Evolutionary conservation across 768 basidiomycete species (phyloP), one percentile per base, ranked within the genome.

Genomic region (Gyrodon lividus): DNA sequence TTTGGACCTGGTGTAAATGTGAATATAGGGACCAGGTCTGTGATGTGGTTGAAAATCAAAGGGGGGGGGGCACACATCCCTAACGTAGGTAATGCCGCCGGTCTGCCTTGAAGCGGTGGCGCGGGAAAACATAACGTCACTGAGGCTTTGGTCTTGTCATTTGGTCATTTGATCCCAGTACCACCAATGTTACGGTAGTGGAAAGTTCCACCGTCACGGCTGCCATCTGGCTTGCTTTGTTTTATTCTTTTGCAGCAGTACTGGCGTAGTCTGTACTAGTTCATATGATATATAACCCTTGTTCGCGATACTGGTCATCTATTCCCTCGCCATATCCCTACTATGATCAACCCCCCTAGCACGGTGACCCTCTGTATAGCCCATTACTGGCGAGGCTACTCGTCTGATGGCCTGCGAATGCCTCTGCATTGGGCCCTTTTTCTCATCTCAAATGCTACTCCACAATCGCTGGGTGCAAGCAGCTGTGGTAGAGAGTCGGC

Each of bases 341-440:
- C 10, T 58, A 68, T 68, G 62, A 56, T 50, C 16, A 51, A 55
- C 39, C 51, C 43, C 0, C 52, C 51, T 8, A 51, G 48, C 52
- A 61, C 64, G 24, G 50, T 65, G 42, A 57, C 61, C 0, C 51
- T 67, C 41, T 69, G 62, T 44, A 56, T 65, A 20, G 67, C 67
- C 6, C 67, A 69, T 26, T 67, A 67, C 46, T 62, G 62, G 62
- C 67, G 67, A 6, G 61, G 61, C 6, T 48, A 56, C 19, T n/a
- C 55, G 4, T 38, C 35, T 2, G 56, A 64, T 35, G 61, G 65
- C 39, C 57, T 64, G 38, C 49, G 54, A 17, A 24, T 56, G 17
- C 64, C 65, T 26, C 65, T 69, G 23, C 67, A 69, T 33, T 65
- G 62, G 64, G 65, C 64, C 24, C 60, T 68, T 51, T 66, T 66